Evolutionary conservation across 495 filamentous ascomycete species (phyloP), one percentile per base, ranked within the genome.

Genomic region (Penicillium canescens): DNA sequence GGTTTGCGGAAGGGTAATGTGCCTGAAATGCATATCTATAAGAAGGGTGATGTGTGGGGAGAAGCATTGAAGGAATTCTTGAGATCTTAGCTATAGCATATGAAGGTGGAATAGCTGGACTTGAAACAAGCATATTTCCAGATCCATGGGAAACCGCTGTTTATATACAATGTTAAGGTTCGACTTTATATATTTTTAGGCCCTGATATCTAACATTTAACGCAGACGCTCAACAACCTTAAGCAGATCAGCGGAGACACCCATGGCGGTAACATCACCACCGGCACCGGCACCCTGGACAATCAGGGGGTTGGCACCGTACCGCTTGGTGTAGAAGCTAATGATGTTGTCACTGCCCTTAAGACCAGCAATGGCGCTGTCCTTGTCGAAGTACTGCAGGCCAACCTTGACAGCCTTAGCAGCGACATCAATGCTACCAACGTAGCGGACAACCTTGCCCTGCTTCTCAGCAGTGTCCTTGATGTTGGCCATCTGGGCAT

Each of bases 321-420:
- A 98, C 61, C 94, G 83, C 78, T 92, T 87, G 40, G 94, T 97
- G 72, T 94, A 96, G 80, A 98, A 96, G 79, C 85, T 94, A 63
- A 98, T 94, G 66, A 97, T 93, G 76, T 98, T 98, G 67, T 96
- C 94, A 71, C 91, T 96, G 35, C 94, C 94, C 79, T 96, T 95
- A 51, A 98, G 76, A 34, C 88, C 88, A 26, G 93, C 94, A 71
- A 98, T 95, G 28, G 94, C 86, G 64, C 89, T 87, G 40, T 86
- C 85, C 60, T 80, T 85, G 44, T 90, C 87, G 46, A 95, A 91
- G 78, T 85, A 87, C 79, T 96, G 88, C 61, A 98, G 70, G 8
- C 92, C 93, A 44, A 97, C 92, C 70, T 89, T 92, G 60, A 96
- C 85, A 56, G 83, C 71, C 64, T 89, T 86, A 46, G 77, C 79